phyloP scores from a whole-genome alignment of 495 filamentous ascomycete species.

The Penicillium dipodomyicola region DNA sequence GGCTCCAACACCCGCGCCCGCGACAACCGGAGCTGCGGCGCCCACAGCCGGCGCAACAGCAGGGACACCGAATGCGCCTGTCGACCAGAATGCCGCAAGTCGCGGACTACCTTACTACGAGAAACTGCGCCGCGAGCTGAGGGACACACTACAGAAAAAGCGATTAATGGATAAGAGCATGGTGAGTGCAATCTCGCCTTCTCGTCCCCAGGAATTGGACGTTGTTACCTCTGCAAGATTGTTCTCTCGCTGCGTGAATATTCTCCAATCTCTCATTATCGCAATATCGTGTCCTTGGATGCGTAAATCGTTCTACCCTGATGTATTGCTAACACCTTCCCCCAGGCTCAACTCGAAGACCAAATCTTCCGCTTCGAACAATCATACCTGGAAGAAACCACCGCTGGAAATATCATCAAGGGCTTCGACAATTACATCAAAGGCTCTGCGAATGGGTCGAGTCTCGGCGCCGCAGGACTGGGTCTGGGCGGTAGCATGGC shows the following conservation, averaged over 20 bases:
- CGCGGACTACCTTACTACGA: slow-evolving; percentile 68
- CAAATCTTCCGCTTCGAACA: slow-evolving; percentile 80
- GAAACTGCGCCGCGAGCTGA: slow-evolving; percentile 65
- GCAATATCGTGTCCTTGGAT: not conserved
- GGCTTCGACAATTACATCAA: slow-evolving; percentile 99
- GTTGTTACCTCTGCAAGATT: not conserved
- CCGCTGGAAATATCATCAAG: slow-evolving; percentile 89
- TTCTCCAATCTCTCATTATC: not conserved
- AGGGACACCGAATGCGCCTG: slow-evolving; percentile 34
- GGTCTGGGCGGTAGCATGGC: slow-evolving; percentile 45
- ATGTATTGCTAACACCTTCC: slow-evolving; percentile 7
- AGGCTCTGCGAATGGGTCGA: slow-evolving; percentile 53
- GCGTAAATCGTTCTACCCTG: not conserved
- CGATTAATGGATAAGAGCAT: slow-evolving; percentile 64
- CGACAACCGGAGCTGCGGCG: slow-evolving; percentile 21
- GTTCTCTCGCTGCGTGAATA: not conserved
- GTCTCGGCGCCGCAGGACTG: slow-evolving; percentile 33
- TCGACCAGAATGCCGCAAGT: slow-evolving; percentile 33
- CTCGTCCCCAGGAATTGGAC: not conserved
- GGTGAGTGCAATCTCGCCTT: slow-evolving; percentile 37
- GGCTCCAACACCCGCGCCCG: slow-evolving; percentile 30
- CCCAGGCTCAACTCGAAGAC: slow-evolving; percentile 68
- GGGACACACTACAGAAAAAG: slow-evolving; percentile 67
- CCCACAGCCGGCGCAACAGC: slow-evolving; percentile 21
- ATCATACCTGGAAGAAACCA: slow-evolving; percentile 86